Conservation (phyloP, 257 asterid genomes). For the Schizonepeta tenuifolia region DNA sequence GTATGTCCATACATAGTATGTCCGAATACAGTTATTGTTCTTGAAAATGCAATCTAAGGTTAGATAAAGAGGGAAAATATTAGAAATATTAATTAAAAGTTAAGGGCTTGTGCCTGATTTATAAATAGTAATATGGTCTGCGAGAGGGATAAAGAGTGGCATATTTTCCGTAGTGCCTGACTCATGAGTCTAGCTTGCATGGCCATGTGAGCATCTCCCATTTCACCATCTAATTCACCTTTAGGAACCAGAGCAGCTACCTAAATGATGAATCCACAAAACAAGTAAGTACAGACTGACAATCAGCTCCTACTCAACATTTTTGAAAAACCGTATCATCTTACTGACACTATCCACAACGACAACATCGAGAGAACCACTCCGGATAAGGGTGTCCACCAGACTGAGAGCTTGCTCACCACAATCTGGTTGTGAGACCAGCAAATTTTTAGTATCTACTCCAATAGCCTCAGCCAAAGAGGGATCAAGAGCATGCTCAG, state of each 20-base stretch:
- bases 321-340: slow-evolving; percentile 38
- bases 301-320: slow-evolving; percentile 55
- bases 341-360: slow-evolving; percentile 90
- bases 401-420: slow-evolving; percentile 99
- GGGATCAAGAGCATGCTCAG: slow-evolving; percentile 99
- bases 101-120: slow-evolving; percentile 68
- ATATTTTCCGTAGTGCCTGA: slow-evolving; percentile 94
- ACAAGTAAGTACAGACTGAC: slow-evolving; percentile 1
- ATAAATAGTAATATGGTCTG: slow-evolving; percentile 86
- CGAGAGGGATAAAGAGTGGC: slow-evolving; percentile 92
- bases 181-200: slow-evolving; percentile 99
- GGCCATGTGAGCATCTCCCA: slow-evolving; percentile 99
- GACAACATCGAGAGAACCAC: slow-evolving; percentile 98
- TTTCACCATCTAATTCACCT: slow-evolving; percentile 98
- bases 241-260: slow-evolving; percentile 99
- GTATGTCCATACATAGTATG: no score
- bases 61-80: not conserved
- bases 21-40: no score
- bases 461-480: slow-evolving; percentile 85
- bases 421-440: slow-evolving; percentile 95
- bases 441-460: slow-evolving; percentile 76
- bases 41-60: not conserved
- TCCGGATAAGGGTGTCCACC: slow-evolving; percentile 92
- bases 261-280: slow-evolving; percentile 42
- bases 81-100: not conserved